Evolutionary conservation across 2,329 filamentous ascomycete species (phyloP).

Genomic region (Ceratocystiopsis brevicomis): DNA sequence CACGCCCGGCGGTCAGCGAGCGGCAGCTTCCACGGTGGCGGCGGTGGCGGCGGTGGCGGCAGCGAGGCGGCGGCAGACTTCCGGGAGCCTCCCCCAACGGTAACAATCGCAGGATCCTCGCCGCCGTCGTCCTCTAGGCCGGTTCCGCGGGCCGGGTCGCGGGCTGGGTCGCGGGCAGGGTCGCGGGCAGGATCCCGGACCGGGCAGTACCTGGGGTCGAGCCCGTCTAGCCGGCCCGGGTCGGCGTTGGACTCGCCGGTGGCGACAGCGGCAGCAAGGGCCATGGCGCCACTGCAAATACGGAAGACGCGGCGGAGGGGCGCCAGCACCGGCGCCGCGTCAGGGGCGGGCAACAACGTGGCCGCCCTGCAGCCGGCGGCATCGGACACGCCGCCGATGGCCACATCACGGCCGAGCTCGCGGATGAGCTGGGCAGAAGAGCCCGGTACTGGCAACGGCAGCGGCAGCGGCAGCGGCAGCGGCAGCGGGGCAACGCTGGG

Average conservation of each 20-base stretch:
- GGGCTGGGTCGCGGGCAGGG: too few species aligned
- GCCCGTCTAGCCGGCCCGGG: conserved; percentile 17
- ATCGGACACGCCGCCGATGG: conserved; percentile 23
- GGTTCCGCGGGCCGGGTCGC: too few species aligned
- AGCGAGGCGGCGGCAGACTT: conserved; percentile 18
- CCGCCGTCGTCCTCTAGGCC: conserved; percentile 1
- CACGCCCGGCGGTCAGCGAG: conserved; percentile 53
- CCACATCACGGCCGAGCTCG: conserved; percentile 33
- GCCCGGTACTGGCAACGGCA: conserved; percentile 15
- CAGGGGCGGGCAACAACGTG: neutral
- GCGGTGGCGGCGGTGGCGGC: too few species aligned
- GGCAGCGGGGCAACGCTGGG: conserved; percentile 28
- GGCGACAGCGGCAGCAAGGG: conserved; percentile 17
- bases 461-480: too few species aligned
- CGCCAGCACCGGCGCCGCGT: neutral
- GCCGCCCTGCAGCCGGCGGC: conserved; percentile 11
- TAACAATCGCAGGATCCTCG: neutral
- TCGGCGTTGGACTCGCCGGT: conserved; percentile 20
- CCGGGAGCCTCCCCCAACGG: too few species aligned
- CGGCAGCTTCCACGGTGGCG: conserved; percentile 14
- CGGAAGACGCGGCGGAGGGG: conserved; percentile 29
- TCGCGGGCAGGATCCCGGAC: too few species aligned
- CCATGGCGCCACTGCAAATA: conserved; percentile 30
- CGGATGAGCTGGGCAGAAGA: conserved; percentile 34
- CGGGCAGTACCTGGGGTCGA: conserved; percentile 12